Base-by-base conservation (phyloP, 495 filamentous ascomycete species). In the Neurospora tetrasperma region DNA sequence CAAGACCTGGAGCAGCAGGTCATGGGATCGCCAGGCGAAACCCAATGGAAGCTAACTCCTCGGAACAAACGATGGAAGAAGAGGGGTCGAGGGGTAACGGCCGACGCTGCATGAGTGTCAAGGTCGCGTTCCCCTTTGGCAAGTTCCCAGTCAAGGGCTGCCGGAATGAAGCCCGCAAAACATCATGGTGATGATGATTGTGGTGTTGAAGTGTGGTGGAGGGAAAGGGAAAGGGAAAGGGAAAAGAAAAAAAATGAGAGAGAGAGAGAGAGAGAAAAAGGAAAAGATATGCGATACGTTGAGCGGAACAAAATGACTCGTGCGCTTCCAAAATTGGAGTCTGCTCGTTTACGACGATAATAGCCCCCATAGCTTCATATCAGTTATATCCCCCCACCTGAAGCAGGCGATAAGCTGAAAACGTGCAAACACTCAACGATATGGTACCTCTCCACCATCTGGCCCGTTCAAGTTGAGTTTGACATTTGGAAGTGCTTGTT, bases 1-100 rank as follows among this genome's bases (percentile, higher is more conserved):
- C 74, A 76, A 71, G 71, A 59, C n/a, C 31, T 16, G 5, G 69
- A 73, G 44, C 27, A 40, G 71, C 38, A 43, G 71, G 71, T 76
- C 75, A 73, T 70, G 42, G 23, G 73, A 70, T 69, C 69, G 54
- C 27, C 54, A 66, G 35, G 3, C 1, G 54, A 35, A 66, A 6
- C 54, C 54, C 54, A 66, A 66, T 35, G 54, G 27, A 66, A 66
- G 54, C 54, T 66, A 66, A 66, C 54, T 66, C 54, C 27, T 7
- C 35, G 35, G 38, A 41, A 43, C 41, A 68, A 42, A 70, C 70
- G 38, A 31, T 31, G 27, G 27, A 70, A 23, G 70, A 35, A 39
- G 48, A 66, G 27, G 69, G 23, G 71, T 23, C 39, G 54, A 70
- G 18, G 23, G 69, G 48, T 10, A 68, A 27, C 3, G 40, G 9